A percentile compares a stretch with the other conserved stretches of the same genome.
These are phyloP conservation scores for Lablab purpureus DNA, from an alignment of 306 rosid species.

Conservation along the genomic window DNA sequence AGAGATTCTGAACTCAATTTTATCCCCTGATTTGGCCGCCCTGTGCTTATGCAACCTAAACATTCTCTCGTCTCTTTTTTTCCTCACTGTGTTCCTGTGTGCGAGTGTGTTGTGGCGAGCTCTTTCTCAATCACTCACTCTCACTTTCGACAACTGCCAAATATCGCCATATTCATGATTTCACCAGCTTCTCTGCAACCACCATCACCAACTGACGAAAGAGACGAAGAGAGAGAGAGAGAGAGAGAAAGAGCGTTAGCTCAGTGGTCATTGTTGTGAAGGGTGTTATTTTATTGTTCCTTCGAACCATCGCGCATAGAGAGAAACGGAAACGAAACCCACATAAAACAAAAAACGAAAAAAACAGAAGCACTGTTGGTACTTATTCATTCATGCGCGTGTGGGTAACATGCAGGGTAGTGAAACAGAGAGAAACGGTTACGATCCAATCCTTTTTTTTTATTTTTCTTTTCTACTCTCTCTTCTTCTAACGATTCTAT, in stretches of 20 bases:
- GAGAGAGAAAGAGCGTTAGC: constrained; percentile 61
- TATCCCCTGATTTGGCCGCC: constrained; percentile 62
- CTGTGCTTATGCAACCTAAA: constrained; percentile 76
- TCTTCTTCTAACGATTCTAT: constrained; percentile 1
- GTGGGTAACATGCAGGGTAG: not conserved
- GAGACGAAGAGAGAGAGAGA: constrained; percentile 47
- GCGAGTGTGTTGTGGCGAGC: not conserved
- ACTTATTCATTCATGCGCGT: too few relatives aligned
- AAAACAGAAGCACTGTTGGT: not conserved
- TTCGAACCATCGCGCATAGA: constrained; percentile 56
- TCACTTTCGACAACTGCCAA: constrained; percentile 8
- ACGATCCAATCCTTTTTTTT: not conserved
- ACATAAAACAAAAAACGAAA: not conserved
- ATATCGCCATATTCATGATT: constrained; percentile 37
- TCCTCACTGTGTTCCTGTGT: not conserved
- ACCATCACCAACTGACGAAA: constrained; percentile 66
- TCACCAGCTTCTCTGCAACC: constrained; percentile 53
- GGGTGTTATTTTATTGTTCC: constrained; percentile 64
- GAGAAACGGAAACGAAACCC: constrained; percentile 32
- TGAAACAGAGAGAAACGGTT: constrained; percentile 43
- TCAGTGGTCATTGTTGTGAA: constrained; percentile 76
- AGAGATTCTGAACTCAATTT: constrained; percentile 68
- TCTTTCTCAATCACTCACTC: constrained; percentile 37
- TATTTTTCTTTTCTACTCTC: not conserved
- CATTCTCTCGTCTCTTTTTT: constrained; percentile 52